Evolutionary conservation across 768 basidiomycete genomes (phyloP).

Genomic region (Pleurotus tuoliensis): DNA sequence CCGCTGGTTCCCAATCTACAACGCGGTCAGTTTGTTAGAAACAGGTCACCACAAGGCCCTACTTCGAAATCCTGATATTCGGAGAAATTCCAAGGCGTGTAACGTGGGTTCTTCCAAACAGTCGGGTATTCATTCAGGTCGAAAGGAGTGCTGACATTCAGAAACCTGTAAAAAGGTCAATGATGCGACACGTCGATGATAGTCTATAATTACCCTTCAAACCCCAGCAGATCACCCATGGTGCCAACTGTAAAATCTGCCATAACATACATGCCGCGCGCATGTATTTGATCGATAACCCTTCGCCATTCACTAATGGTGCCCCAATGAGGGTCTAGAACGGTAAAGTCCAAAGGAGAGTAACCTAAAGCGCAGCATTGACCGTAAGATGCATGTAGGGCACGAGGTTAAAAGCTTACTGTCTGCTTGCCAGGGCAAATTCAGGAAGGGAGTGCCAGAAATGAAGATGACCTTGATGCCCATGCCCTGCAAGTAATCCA

Average conservation of each 20-base stretch:
- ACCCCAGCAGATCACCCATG: slow-evolving; percentile 84
- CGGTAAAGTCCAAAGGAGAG: slow-evolving; percentile 87
- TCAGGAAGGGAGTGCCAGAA: slow-evolving; percentile 88
- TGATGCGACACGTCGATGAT: slow-evolving; percentile 3
- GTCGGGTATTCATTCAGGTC: slow-evolving; percentile 66
- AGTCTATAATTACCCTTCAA: slow-evolving; percentile 59
- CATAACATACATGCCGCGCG: slow-evolving; percentile 87
- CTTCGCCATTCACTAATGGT: slow-evolving; percentile 74
- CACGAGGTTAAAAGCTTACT: slow-evolving; percentile 48
- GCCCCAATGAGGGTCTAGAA: slow-evolving; percentile 93
- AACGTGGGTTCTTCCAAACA: slow-evolving; percentile 70
- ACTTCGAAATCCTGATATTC: slow-evolving; percentile 82
- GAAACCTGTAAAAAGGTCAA: slow-evolving; percentile 43
- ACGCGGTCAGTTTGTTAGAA: slow-evolving; percentile 3
- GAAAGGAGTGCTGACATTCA: slow-evolving; percentile 83
- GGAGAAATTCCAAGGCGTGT: slow-evolving; percentile 83
- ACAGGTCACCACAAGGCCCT: slow-evolving; percentile 14
- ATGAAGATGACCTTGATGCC: slow-evolving; percentile 83
- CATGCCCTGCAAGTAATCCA: slow-evolving; percentile 92
- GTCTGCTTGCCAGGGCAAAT: slow-evolving; percentile 98
- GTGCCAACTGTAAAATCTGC: slow-evolving; percentile 93
- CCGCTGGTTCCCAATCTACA: slow-evolving; percentile 61
- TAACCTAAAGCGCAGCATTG: slow-evolving; percentile 54
- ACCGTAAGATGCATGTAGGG: background rate
- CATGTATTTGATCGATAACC: slow-evolving; percentile 74